Evolutionary conservation across 176 grass and related monocot genomes (phyloP).

Genomic region (Carex littledalei): DNA sequence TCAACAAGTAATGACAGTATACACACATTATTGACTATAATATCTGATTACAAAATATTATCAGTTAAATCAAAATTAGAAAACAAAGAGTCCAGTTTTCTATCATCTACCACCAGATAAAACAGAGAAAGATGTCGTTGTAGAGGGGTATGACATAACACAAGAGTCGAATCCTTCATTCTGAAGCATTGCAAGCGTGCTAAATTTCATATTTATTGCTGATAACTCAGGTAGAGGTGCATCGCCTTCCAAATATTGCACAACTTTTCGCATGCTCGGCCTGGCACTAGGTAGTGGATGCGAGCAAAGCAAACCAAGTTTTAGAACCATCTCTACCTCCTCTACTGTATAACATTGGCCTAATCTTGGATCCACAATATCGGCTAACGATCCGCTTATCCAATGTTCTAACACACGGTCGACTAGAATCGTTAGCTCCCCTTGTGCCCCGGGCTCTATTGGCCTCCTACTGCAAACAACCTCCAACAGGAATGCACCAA

Average conservation of each 20-base stretch:
- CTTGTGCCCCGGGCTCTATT: not conserved
- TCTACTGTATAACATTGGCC: constrained; percentile 12
- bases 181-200: not conserved
- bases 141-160: constrained; percentile 11
- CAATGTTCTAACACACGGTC: constrained; percentile 36
- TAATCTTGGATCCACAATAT: constrained; percentile 27
- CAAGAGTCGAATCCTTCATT: constrained; percentile 13
- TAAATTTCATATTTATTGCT: not conserved
- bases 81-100: not conserved
- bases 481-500: constrained; percentile 44
- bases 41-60: not conserved
- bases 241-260: constrained; percentile 36
- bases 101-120: constrained; percentile 6
- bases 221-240: constrained; percentile 26
- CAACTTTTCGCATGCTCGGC: constrained; percentile 37
- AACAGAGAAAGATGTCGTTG: constrained; percentile 14
- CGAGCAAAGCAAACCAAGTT: constrained; percentile 40
- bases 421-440: constrained; percentile 4
- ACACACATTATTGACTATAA: not conserved
- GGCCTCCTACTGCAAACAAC: constrained; percentile 44
- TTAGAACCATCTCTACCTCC: constrained; percentile 26
- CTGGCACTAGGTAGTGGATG: constrained; percentile 33
- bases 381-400: constrained; percentile 8
- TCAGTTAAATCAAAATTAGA: not conserved
- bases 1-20: not conserved